Evolutionary conservation across 768 basidiomycete species (phyloP), one percentile per base, ranked within the genome.

Genomic region (Serendipita sp.): DNA sequence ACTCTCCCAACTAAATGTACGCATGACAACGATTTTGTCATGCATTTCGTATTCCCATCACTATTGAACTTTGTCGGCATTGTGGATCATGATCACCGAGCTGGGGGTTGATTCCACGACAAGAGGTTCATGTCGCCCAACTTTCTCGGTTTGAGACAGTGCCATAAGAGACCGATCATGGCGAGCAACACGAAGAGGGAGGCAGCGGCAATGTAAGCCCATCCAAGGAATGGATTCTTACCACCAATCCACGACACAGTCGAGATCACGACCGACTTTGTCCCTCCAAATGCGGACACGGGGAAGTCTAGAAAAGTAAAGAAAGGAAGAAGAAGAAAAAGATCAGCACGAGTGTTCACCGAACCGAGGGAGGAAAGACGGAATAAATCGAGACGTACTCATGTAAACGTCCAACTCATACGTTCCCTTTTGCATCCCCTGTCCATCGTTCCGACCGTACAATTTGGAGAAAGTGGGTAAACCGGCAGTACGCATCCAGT

Each of bases 401-500:
- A 93, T 80, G 68, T 83, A 83, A 65, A 93, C 80, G 31, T 78
- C 75, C 64, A 98, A 81, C 66, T 80, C 76, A 72, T 98, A 98
- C 34, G 74, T 78, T 5, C 93, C 96, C 63, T 83, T 79, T 18
- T 69, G 68, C 79, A 99, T 82, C 27, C 74, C 76, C 62, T 86
- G 79, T 33, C 82, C 73, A 70, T 98, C 94, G 72, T 97, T 98
- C 67, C 95, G 80, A 15, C 87, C 93, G 70, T 88, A 97, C 23
- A 99, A 77, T 75, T 99, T 98, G 36, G 91, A 85, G 74, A 99
- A 99, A 3, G 95, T 97, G 6, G 96, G 96, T 53, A 98, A 74
- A 11, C 95, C 96, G 0, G 96, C 91, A 1, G 94, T 96, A 65
- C 95, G 83, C 96, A 99, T 99, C 96, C 96, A 99, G 72, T 95